These are phyloP conservation scores for Fonsecaea pedrosoi DNA, from an alignment of 2,329 filamentous ascomycete genomes.

Conservation along the genomic window DNA sequence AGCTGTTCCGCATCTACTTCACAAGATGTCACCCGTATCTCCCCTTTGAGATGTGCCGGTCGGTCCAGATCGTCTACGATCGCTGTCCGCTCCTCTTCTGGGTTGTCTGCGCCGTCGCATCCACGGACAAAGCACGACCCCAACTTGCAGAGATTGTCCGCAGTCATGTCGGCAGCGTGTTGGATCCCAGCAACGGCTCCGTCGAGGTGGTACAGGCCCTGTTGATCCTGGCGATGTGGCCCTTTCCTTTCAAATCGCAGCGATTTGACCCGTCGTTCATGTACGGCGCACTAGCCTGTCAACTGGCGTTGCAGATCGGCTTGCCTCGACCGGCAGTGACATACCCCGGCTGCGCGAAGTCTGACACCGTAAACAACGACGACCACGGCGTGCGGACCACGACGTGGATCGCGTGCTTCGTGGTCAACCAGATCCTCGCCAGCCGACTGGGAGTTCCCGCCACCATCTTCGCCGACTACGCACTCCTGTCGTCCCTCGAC, in stretches of 20 bases:
- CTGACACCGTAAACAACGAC: conserved; percentile 28
- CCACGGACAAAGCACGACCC: conserved; percentile 10
- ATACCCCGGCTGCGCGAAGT: conserved; percentile 27
- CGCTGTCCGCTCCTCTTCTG: conserved; percentile 27
- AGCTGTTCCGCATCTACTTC: conserved; percentile 29
- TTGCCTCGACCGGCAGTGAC: conserved; percentile 37
- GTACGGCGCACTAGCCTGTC: conserved; percentile 35
- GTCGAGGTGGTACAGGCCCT: conserved; percentile 39
- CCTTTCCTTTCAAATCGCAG: conserved; percentile 38
- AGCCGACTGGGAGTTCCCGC: conserved; percentile 23
- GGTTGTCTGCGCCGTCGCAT: conserved; percentile 25
- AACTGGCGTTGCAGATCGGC: conserved; percentile 36
- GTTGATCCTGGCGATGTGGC: conserved; percentile 40
- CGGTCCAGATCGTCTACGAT: conserved; percentile 20
- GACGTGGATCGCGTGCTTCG: conserved; percentile 40
- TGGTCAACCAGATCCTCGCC: conserved; percentile 31
- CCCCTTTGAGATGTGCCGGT: conserved; percentile 22
- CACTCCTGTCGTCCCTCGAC: conserved; percentile 18
- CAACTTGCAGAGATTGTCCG: conserved; percentile 29
- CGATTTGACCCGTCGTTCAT: conserved; percentile 34
- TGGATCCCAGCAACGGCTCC: conserved; percentile 33
- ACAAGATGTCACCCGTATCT: conserved; percentile 27
- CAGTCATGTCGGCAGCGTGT: conserved; percentile 24
- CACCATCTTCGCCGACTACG: conserved; percentile 21
- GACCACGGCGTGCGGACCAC: conserved; percentile 30